These are phyloP conservation scores for Meripilus lineatus DNA, from an alignment of 1,284 basidiomycete genomes.

Conservation along the genomic window DNA sequence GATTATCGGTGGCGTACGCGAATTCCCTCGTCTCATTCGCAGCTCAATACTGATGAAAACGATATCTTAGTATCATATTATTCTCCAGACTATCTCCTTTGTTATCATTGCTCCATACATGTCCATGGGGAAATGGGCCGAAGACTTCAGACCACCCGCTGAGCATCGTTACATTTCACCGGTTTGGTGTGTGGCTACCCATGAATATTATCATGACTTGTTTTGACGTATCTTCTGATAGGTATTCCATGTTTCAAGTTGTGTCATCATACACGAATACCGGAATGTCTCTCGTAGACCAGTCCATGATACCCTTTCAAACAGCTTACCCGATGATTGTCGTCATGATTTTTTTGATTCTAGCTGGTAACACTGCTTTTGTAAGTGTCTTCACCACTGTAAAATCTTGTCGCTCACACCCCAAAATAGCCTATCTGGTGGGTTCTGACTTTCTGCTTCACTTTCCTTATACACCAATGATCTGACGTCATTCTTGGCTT, in stretches of 20 bases:
- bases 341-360: slow-evolving; percentile 62
- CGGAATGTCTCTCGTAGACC: slow-evolving; percentile 86
- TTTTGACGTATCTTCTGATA: slow-evolving; percentile 21
- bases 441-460: slow-evolving; percentile 20
- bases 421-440: slow-evolving; percentile 66
- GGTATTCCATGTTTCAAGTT: slow-evolving; percentile 87
- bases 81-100: slow-evolving; percentile 22
- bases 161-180: slow-evolving; percentile 48
- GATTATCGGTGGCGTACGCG: slow-evolving; percentile 50
- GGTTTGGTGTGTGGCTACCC: slow-evolving; percentile 44
- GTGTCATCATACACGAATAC: slow-evolving; percentile 89
- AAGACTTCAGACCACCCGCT: slow-evolving; percentile 52
- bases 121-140: slow-evolving; percentile 43
- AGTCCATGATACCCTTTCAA: slow-evolving; percentile 87
- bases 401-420: slow-evolving; percentile 10
- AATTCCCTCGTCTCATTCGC: background rate
- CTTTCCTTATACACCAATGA: background rate
- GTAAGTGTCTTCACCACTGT: slow-evolving; percentile 44
- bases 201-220: background rate
- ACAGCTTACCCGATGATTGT: slow-evolving; percentile 79
- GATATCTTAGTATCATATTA: slow-evolving; percentile 55
- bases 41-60: background rate
- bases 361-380: slow-evolving; percentile 91
- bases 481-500: background rate
- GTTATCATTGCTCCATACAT: slow-evolving; percentile 80